phyloP scores from a whole-genome alignment of 495 filamentous ascomycete species.

The Hypoxylon intermedium region DNA sequence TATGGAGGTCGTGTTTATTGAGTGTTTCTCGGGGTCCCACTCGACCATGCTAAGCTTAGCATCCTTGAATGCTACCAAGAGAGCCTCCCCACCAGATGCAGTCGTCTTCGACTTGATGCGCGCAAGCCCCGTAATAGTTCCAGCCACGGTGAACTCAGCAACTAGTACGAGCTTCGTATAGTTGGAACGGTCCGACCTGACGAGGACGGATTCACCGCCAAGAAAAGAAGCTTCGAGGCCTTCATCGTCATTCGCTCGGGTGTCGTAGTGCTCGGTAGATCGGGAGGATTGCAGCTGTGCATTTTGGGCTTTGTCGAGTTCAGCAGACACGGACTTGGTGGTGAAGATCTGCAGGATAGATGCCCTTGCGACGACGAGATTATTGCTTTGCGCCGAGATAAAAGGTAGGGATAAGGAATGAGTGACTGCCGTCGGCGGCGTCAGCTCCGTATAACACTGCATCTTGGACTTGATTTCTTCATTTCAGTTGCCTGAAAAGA shows the following conservation, averaged over 20 bases:
- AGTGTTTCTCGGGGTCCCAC: slow-evolving; percentile 84
- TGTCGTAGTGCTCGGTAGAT: slow-evolving; percentile 46
- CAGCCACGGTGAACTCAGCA: slow-evolving; percentile 79
- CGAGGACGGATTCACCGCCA: slow-evolving; percentile 60
- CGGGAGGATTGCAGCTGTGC: slow-evolving; percentile 37
- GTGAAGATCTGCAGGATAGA: slow-evolving; percentile 90
- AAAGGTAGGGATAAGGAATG: slow-evolving; percentile 85
- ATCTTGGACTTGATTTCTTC: slow-evolving; percentile 43
- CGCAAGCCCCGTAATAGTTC: slow-evolving; percentile 81
- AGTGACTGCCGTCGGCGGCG: slow-evolving; percentile 90
- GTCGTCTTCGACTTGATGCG: slow-evolving; percentile 72
- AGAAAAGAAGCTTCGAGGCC: slow-evolving; percentile 66
- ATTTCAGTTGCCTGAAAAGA: slow-evolving; percentile 28
- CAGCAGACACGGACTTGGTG: slow-evolving; percentile 61
- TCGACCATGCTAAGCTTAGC: slow-evolving; percentile 92
- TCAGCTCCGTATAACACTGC: slow-evolving; percentile 86
- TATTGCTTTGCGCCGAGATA: slow-evolving; percentile 73
- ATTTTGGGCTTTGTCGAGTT: slow-evolving; percentile 53
- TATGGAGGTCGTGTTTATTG: slow-evolving; percentile 86
- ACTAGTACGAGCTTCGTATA: slow-evolving; percentile 83
- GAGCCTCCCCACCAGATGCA: slow-evolving; percentile 81
- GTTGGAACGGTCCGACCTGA: slow-evolving; percentile 63
- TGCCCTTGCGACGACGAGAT: slow-evolving; percentile 86
- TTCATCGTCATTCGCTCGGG: slow-evolving; percentile 63
- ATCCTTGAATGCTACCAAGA: slow-evolving; percentile 84